Evolutionary conservation across 2,329 filamentous ascomycete species (phyloP), one percentile per base, ranked within the genome.

Genomic region (Clonostachys chloroleuca): DNA sequence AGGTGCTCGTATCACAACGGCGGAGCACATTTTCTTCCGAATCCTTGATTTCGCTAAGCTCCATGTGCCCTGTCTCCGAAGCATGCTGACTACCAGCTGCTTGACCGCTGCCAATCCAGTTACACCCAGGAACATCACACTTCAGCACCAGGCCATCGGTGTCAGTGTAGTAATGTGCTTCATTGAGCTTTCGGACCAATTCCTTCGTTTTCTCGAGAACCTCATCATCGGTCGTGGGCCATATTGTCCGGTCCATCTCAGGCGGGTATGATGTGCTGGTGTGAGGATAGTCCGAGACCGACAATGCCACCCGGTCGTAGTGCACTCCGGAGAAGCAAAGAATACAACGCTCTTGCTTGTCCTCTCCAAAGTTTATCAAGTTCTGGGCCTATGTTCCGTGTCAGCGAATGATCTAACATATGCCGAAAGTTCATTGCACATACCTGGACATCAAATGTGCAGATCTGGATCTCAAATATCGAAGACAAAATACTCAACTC

Each of bases 321-420:
- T 96, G 92, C 44, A 96, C 94, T 4, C 91, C 91, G 0, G 87
- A 92, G 67, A 96, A 96, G 1, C 96, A 84, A 20, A 96, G 72
- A 24, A 96, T 83, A 59, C 89, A 92, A 7, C 89, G 78, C 39
- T 77, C 80, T 34, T 71, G 64, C 46, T 80, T 80, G 1, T 83
- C 82, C 60, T 94, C 88, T 54, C 95, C 95, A 67, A 92, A 95
- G 6, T 80, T 80, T 57, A 70, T 66, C 7, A 69, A 52, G 34
- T 57, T 65, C 51, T 66, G 61, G 1, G 59, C 60, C 62, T 66
- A 16, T 6, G 13, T 8, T 16, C 36, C 14, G 12, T 39, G 36
- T n/a, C 36, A n/a, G 5, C 36, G 13, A 39, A 39, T n/a, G 36
- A 39, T 39, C 6, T 4, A 39, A 18, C 10, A 4, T n/a, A 3